Evolutionary conservation across 192 early-diverging fungal genomes (phyloP).

Genomic region (Backusella mclennaniae): DNA sequence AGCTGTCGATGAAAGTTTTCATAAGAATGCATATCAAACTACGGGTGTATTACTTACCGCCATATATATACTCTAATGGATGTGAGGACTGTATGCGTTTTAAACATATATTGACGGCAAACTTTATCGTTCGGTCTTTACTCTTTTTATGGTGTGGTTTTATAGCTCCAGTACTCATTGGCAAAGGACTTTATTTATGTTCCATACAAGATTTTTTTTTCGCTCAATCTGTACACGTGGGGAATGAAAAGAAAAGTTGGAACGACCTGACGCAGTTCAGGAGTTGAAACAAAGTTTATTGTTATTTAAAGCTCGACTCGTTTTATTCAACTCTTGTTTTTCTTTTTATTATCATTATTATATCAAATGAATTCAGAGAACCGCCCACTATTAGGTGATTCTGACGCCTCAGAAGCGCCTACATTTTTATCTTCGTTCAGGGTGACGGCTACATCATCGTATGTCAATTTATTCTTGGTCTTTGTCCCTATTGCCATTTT

Average conservation of each 20-base stretch:
- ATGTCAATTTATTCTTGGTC: slow-evolving; percentile 68
- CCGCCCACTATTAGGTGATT: slow-evolving; percentile 10
- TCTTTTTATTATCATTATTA: neutral
- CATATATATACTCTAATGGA: no score
- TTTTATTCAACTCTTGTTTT: neutral
- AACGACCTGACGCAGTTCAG: neutral
- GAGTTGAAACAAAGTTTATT: neutral
- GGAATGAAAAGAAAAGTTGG: neutral
- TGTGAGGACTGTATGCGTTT: neutral
- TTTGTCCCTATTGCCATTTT: slow-evolving; percentile 83
- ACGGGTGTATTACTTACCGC: no score
- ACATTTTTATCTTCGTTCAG: slow-evolving; percentile 46
- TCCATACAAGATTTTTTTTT: no score
- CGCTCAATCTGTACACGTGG: neutral
- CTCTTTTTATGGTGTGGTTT: neutral
- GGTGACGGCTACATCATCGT: slow-evolving; percentile 51
- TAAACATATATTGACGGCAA: neutral
- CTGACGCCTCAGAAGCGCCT: neutral
- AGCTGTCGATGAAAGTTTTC: no score
- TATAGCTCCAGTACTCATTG: neutral
- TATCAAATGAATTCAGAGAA: slow-evolving; percentile 13
- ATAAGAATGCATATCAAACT: no score
- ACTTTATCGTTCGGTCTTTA: neutral
- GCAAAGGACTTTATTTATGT: neutral
- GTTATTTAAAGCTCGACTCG: neutral